phyloP scores from a whole-genome alignment of 208 protist genomes.

The Trypanosoma theileri region DNA sequence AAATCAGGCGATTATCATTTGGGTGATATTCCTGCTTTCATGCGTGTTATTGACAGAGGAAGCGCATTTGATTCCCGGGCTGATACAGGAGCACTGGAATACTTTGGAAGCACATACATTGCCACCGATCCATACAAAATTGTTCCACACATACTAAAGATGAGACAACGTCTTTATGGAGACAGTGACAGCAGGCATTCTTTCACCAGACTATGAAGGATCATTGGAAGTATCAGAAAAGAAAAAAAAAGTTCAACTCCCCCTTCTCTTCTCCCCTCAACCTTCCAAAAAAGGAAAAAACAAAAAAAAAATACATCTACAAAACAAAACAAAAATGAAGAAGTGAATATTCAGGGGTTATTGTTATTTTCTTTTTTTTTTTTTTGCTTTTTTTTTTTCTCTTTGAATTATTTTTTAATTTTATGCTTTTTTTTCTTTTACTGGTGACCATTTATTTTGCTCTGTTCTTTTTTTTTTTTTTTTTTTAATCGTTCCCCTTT shows the following conservation, averaged over 20 bases:
- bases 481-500: too few relatives aligned
- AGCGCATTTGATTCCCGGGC: constrained; percentile 30
- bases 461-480: constrained; percentile 1
- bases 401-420: not conserved
- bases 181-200: not conserved
- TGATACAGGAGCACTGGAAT: constrained; percentile 47
- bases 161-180: not conserved
- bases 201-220: not conserved
- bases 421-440: too few relatives aligned
- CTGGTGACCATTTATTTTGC: too few relatives aligned
- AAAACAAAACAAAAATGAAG: too few relatives aligned
- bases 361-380: not conserved
- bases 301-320: too few relatives aligned
- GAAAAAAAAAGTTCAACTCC: not conserved
- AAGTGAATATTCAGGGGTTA: not conserved
- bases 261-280: too few relatives aligned
- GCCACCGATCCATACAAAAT: constrained; percentile 30
- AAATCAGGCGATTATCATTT: not conserved
- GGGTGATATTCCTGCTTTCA: constrained; percentile 22
- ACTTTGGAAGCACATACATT: constrained; percentile 37
- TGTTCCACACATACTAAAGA: constrained; percentile 15
- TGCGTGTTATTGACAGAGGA: constrained; percentile 40
- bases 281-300: too few relatives aligned
- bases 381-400: not conserved
- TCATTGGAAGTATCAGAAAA: not conserved